Evolutionary conservation across 1,284 basidiomycete genomes (phyloP).

Genomic region (Apiotrichum laibachii): DNA sequence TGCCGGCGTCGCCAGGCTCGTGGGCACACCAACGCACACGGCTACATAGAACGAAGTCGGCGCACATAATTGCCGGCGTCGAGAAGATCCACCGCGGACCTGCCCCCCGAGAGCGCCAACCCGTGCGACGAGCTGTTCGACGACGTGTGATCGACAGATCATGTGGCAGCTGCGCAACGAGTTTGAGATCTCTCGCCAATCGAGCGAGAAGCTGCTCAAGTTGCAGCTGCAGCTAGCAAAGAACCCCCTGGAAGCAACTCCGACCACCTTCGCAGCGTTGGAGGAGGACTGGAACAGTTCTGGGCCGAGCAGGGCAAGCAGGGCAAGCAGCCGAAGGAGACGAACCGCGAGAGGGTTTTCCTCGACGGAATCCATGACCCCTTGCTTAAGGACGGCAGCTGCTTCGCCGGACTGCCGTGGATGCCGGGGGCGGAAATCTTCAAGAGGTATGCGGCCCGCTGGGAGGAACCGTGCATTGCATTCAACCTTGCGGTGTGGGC

Average conservation of each 20-base stretch:
- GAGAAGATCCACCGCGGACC: background rate
- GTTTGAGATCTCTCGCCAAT: background rate
- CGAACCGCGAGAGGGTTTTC: background rate
- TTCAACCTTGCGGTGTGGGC: conserved; percentile 6
- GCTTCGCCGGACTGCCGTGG: too few relatives aligned
- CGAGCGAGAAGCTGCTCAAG: background rate
- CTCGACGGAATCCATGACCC: background rate
- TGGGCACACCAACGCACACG: too few relatives aligned
- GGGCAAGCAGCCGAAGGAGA: background rate
- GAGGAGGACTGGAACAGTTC: background rate
- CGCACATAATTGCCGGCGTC: background rate
- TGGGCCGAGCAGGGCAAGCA: background rate
- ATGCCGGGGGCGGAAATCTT: too few relatives aligned
- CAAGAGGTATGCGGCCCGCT: background rate
- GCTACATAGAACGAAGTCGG: too few relatives aligned
- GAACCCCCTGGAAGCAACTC: conserved; percentile 5
- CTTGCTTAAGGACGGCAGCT: background rate
- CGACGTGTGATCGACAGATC: too few relatives aligned
- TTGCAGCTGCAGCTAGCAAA: background rate
- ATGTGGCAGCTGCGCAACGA: background rate
- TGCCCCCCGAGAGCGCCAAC: background rate
- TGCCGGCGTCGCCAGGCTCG: too few relatives aligned
- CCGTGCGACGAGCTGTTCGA: background rate
- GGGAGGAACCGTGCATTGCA: background rate
- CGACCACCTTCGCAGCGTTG: background rate